These are phyloP conservation scores for Nicotiana paniculata DNA, from an alignment of 257 asterid genomes.

Conservation along the genomic window DNA sequence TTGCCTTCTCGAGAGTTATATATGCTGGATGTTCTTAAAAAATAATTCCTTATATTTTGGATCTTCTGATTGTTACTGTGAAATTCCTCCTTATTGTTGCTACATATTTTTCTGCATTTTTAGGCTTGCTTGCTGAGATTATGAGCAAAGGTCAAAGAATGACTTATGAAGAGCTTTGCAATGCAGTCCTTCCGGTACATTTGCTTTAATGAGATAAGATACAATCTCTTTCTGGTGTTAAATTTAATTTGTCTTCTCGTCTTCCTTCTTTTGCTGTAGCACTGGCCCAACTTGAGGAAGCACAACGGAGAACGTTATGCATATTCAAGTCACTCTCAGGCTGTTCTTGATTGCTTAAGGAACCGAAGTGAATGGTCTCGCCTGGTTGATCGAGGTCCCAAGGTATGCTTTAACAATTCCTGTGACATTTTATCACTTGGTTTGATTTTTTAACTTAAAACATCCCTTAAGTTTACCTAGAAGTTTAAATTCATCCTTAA, in stretches of 20 bases:
- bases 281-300: conserved; percentile 93
- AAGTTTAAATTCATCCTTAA: too few species aligned
- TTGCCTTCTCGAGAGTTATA: conserved; percentile 12
- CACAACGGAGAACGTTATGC: conserved; percentile 96
- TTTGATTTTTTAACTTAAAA: too few species aligned
- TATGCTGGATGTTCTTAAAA: background rate
- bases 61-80: conserved; percentile 1
- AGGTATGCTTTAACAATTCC: conserved; percentile 37
- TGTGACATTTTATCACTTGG: background rate
- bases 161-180: conserved; percentile 86
- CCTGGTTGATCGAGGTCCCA: conserved; percentile 95
- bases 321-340: conserved; percentile 92
- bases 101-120: background rate
- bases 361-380: conserved; percentile 97
- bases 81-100: background rate
- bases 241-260: conserved; percentile 3
- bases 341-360: conserved; percentile 94
- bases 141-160: conserved; percentile 87
- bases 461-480: too few species aligned
- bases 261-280: conserved; percentile 34
- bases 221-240: conserved; percentile 3
- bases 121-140: conserved; percentile 91
- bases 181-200: conserved; percentile 81
- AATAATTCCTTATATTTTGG: background rate
- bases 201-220: conserved; percentile 8